Base-by-base conservation (phyloP, 2,329 filamentous ascomycete species). In the Fusarium coffeatum region DNA sequence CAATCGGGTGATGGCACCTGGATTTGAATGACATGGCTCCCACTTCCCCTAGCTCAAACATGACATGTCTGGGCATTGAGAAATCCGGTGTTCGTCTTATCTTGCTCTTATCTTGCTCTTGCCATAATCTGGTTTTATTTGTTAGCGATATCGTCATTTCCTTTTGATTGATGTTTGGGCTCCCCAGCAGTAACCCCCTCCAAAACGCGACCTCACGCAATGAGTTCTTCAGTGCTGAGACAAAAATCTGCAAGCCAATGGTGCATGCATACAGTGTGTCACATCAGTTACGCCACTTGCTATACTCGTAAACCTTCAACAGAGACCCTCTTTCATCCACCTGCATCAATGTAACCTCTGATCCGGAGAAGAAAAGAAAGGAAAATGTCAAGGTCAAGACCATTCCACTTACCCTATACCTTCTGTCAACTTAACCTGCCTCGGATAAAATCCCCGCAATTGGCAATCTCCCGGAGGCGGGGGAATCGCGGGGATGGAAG, bases 401-500 rank as follows among this genome's bases (percentile, higher is more conserved):
- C 8, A 13, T 28, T 2, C n/a, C 16, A 3, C 22, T 1, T 71
- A 71, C 64, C 64, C 68, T 71, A 53, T 8, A 69, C 5, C 10
- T 7, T 12, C 2, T 23, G 2, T 30, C 45, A 41, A 41, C 40
- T 37, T 37, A 47, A 40, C 46, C 34, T 12, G 23, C 23, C 30
- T 51, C 49, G 49, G 49, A 22, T 13, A 40, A 27, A 40, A 51
- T 27, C 68, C 68, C 68, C 68, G 53, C 68, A 71, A 60, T 69
- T 34, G 53, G 64, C 27, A 60, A 54, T 48, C 27, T 60, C 42
- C 34, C 32, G 42, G 34, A 59, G 60, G 68, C 64, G 64, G 68
- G 68, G 68, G 40, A 53, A 66, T 71, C 50, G 68, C 64, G 68
- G 68, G 68, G 64, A 71, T 65, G 55, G 37, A 27, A 57, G 20